Percentiles rank a stretch among this genome's conserved stretches.
Conservation (phyloP, 2,329 filamentous ascomycete species). For the Hypoxylon sp. region DNA sequence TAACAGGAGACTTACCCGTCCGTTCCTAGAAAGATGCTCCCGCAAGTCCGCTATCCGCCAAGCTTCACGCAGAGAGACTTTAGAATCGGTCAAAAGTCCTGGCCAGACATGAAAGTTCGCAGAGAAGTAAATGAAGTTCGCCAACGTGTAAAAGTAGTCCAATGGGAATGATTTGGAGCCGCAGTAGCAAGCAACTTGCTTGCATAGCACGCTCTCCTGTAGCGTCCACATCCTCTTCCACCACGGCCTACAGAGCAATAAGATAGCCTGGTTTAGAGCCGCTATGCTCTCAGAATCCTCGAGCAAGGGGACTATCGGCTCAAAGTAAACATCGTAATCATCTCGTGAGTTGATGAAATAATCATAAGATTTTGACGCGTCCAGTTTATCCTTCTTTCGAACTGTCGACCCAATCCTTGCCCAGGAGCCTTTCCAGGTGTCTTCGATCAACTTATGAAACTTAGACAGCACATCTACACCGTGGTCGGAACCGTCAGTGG, state of each 20-base stretch:
- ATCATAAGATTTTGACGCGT: not conserved
- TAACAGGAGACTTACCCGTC: not conserved
- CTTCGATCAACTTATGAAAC: not conserved
- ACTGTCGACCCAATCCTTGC: not conserved
- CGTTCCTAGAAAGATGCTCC: not conserved
- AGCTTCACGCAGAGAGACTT: not conserved
- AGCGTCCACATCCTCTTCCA: not conserved
- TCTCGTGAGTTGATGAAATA: not conserved
- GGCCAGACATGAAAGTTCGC: not conserved
- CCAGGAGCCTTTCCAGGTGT: not conserved
- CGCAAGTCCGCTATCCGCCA: not conserved
- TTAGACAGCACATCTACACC: not conserved
- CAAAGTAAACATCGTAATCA: not conserved
- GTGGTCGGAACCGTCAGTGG: not conserved
- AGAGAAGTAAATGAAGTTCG: not conserved
- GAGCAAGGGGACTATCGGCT: not conserved
- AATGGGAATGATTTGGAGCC: not conserved
- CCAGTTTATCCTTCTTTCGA: not conserved
- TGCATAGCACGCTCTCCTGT: not conserved
- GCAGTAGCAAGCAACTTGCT: not conserved
- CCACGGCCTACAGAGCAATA: not conserved
- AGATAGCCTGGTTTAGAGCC: not conserved
- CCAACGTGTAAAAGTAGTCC: not conserved
- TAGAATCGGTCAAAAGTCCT: not conserved
- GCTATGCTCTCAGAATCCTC: not conserved